Evolutionary conservation across 108 stramenopile species (phyloP), one percentile per base, ranked within the genome.

Genomic region (Skeletonema menzelii): DNA sequence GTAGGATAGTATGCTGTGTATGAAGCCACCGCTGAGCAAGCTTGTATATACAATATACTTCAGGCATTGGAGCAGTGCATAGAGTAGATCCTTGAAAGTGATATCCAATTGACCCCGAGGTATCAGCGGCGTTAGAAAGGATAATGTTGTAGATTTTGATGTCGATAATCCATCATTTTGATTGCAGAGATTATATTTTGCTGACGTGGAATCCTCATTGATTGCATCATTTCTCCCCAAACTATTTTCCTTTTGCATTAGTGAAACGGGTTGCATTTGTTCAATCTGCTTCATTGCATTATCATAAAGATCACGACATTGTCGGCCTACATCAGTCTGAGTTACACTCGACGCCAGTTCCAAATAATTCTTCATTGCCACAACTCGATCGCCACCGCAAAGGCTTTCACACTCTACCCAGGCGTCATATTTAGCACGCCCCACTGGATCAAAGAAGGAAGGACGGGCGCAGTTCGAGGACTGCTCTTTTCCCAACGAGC

Each of bases 81-180:
- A 89, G 22, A 73, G 22, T 0, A 95, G 59, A 60, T 92, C 87
- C 30, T 4, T 28, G 46, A 73, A 73, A 27, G 86, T 82, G 26
- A 91, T 83, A 75, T 92, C 91, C 28, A 95, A 57, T 20, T 79
- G 73, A 22, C 93, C 93, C 12, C 93, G 88, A n/a, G 93, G 89
- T 30, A 90, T 38, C 22, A 93, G 63, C 0, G 88, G 80, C 27
- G 71, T 13, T 19, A 69, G 76, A n/a, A 70, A 37, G 17, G 28
- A 26, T 26, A 60, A 12, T 44, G 20, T 8, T 31, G 49, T 0
- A 17, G 5, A 10, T 5, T 35, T 35, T 53, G 49, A 0, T n/a
- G 10, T 22, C 8, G 49, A 8, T 53, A 53, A 22, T 53, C 22
- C 49, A 20, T 22, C 49, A 15, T n/a, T n/a, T 42, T n/a, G 40